Conservation (phyloP, 1,139 yeast genomes). For the Oligophagozyma castellii region DNA sequence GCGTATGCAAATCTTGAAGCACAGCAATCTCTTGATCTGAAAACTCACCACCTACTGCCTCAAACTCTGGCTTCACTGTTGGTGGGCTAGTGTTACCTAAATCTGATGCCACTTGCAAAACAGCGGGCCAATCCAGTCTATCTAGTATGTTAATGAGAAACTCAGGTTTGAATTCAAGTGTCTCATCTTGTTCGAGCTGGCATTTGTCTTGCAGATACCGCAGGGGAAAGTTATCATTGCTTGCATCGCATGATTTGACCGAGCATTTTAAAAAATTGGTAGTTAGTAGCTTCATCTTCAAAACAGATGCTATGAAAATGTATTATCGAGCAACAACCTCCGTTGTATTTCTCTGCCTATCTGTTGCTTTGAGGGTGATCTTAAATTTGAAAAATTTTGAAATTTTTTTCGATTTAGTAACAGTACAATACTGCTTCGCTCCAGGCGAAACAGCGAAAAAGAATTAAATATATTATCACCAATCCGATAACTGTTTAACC, state of each 20-base stretch:
- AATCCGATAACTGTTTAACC: no score
- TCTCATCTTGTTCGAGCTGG: conserved; percentile 53
- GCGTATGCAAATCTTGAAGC: conserved; percentile 59
- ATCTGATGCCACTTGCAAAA: conserved; percentile 61
- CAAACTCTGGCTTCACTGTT: conserved; percentile 34
- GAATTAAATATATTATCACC: no score
- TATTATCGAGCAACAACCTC: conserved; percentile 1
- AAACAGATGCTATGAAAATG: no score
- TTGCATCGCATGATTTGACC: conserved; percentile 61
- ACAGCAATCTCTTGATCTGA: conserved; percentile 43
- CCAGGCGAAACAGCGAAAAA: no score
- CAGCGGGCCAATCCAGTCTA: conserved; percentile 80
- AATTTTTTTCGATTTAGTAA: no score
- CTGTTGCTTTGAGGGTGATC: conserved; percentile 1
- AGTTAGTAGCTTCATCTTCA: conserved; percentile 73
- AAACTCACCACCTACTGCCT: conserved; percentile 23
- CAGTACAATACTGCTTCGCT: no score
- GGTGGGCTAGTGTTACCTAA: conserved; percentile 53
- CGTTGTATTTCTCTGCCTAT: conserved; percentile 1
- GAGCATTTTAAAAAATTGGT: conserved; percentile 95
- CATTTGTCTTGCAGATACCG: conserved; percentile 45
- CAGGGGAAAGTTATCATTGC: conserved; percentile 72
- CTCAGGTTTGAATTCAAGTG: conserved; percentile 72
- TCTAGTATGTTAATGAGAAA: conserved; percentile 67
- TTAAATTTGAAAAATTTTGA: no score